Percentiles rank a stretch among this genome's conserved stretches.
Evolutionary conservation across 148 eudicot species (phyloP).

Genomic region (Cornus kousa): DNA sequence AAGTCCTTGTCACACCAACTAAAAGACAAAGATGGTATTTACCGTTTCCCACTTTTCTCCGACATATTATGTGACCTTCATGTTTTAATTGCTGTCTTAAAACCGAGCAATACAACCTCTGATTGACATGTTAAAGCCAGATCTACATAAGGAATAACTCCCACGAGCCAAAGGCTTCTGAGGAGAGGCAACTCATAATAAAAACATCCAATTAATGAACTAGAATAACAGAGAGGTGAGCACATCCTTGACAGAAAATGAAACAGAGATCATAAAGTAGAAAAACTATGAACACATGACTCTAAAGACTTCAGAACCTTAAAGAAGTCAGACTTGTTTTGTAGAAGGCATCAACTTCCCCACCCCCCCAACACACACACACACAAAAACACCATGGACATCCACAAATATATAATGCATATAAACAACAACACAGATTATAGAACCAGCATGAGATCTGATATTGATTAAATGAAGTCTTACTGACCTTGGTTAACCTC

Average conservation of each 20-base stretch:
- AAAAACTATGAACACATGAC: background rate
- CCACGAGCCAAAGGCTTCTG: background rate
- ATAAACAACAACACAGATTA: background rate
- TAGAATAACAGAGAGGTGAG: background rate
- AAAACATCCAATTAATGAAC: no score
- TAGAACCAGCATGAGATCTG: background rate
- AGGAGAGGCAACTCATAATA: background rate
- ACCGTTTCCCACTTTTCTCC: no score
- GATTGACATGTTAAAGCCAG: background rate
- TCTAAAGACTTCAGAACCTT: background rate
- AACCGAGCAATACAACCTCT: background rate
- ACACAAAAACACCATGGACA: background rate
- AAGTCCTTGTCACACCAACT: no score
- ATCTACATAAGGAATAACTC: background rate
- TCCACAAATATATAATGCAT: background rate
- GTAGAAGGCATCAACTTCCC: background rate
- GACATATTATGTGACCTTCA: background rate
- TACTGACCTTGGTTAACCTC: slow-evolving; percentile 69
- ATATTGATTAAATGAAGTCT: background rate
- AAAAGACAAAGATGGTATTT: no score
- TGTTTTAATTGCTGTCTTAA: background rate
- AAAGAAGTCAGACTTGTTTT: background rate
- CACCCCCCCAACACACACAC: background rate
- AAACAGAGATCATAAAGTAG: background rate
- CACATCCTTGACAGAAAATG: background rate